Base-by-base conservation (phyloP, 75 land plant species). In the Picea glauca region DNA sequence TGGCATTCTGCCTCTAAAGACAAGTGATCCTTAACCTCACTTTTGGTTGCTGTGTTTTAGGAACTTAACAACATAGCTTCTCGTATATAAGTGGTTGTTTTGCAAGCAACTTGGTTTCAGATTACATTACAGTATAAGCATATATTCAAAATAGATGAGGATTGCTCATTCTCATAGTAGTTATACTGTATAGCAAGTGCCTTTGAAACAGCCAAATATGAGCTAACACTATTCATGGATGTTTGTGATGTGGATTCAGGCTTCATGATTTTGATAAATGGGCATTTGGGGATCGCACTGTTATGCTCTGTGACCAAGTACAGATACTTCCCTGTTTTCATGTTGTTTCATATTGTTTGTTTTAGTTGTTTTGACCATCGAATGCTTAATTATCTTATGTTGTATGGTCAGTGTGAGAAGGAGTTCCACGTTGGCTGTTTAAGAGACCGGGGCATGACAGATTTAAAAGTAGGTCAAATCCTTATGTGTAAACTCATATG, bases 361-460 rank as follows among this genome's bases (percentile, higher is more conserved):
- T 70, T 15, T 18, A 7, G 40, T 70, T 20, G 74, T 70, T 70
- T 70, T 40, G 9, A 38, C 5, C 26, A 9, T 2, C n/a, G 20
- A 68, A 43, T 46, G 54, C 74, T 26, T 14, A 58, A 62, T 62
- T 75, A 32, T 23, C 40, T 65, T 26, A 23, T 78, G 74, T 54
- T 62, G 20, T 13, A 70, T 83, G 57, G 61, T 23, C 78, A 96
- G 98, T 96, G 98, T 89, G 98, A 93, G 79, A 88, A 86, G 78
- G 96, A 93, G 80, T 96, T 74, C 62, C 98, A 96, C 84, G 90
- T 96, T 76, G 94, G 92, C 21, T 96, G 98, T 67, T 66, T 96
- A 82, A 88, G 93, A 58, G 80, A 87, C 3, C 78, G 67, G 76
- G 92, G 90, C 50, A 26, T 88, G 33, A 90, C 87, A 66, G 90